Percentiles rank a stretch among this genome's conserved stretches.
Evolutionary conservation across 257 asterid species (phyloP).

Genomic region (Lantana camara): DNA sequence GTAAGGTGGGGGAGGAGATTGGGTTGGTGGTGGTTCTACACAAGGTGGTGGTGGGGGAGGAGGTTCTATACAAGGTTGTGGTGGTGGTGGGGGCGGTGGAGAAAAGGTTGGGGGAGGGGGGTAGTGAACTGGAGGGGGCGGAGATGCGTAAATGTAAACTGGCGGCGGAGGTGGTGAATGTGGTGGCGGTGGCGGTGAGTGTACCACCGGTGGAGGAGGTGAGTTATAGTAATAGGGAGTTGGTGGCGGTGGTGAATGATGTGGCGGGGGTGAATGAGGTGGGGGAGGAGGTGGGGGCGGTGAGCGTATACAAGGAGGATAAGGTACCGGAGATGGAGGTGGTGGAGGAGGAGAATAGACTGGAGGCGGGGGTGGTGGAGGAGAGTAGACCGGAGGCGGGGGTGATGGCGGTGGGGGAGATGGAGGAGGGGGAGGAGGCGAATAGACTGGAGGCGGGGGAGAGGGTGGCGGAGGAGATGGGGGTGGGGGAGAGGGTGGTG

Average conservation of each 20-base stretch:
- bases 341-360: constrained; percentile 49
- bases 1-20: constrained; percentile 51
- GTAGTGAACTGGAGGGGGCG: constrained; percentile 45
- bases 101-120: constrained; percentile 53
- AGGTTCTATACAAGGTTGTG: constrained; percentile 39
- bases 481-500: constrained; percentile 23
- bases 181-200: constrained; percentile 39
- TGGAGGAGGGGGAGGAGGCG: constrained; percentile 36
- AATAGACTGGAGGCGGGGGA: constrained; percentile 28
- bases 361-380: constrained; percentile 41
- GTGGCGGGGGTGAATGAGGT: constrained; percentile 36
- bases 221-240: constrained; percentile 36
- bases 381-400: constrained; percentile 37
- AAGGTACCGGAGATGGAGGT: too few species aligned
- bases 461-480: constrained; percentile 21
- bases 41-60: constrained; percentile 59
- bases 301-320: too few species aligned
- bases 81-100: constrained; percentile 54
- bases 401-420: constrained; percentile 41
- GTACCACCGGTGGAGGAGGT: constrained; percentile 37
- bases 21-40: constrained; percentile 60
- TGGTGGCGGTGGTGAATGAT: constrained; percentile 48
- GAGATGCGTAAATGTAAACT: constrained; percentile 35
- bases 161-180: constrained; percentile 53
- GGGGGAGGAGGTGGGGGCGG: constrained; percentile 41